Evolutionary conservation across 2,329 filamentous ascomycete genomes (phyloP).

Genomic region (Thielaviopsis musarum): DNA sequence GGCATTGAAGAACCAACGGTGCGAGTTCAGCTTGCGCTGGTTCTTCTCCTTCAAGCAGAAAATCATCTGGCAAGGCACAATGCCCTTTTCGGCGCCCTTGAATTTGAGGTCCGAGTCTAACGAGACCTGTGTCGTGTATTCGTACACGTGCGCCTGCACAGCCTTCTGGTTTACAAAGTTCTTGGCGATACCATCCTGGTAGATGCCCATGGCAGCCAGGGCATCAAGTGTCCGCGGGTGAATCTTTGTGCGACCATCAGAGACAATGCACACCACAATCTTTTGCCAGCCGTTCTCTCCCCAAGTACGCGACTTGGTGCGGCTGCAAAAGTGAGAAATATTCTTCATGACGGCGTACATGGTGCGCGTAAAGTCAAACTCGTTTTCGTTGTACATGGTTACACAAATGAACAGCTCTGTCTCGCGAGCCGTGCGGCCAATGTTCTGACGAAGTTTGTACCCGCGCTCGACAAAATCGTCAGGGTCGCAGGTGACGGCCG

Average conservation of each 20-base stretch:
- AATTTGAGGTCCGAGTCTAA: conserved; percentile 92
- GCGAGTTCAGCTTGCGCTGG: conserved; percentile 92
- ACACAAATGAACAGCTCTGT: conserved; percentile 94
- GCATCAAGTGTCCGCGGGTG: conserved; percentile 88
- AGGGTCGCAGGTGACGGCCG: conserved; percentile 92
- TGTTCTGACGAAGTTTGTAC: conserved; percentile 84
- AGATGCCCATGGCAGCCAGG: conserved; percentile 89
- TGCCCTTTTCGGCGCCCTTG: conserved; percentile 97
- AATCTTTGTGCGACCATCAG: conserved; percentile 78
- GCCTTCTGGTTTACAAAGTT: conserved; percentile 94
- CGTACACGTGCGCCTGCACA: conserved; percentile 92
- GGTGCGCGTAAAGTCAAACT: conserved; percentile 87
- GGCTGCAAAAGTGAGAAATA: conserved; percentile 87
- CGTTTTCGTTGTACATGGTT: conserved; percentile 99
- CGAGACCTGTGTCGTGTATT: conserved; percentile 96
- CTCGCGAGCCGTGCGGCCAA: conserved; percentile 67
- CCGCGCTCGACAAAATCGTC: conserved; percentile 80
- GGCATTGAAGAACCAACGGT: conserved; percentile 98
- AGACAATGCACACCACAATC: conserved; percentile 94
- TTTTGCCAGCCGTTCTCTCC: conserved; percentile 97
- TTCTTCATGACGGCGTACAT: conserved; percentile 99
- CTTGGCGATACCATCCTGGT: conserved; percentile 96
- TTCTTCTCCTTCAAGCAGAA: conserved; percentile 99
- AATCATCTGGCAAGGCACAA: conserved; percentile 94
- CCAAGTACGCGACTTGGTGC: conserved; percentile 87